Conservation (phyloP, 805 yeast genomes). For the Candida sphagnicola region DNA sequence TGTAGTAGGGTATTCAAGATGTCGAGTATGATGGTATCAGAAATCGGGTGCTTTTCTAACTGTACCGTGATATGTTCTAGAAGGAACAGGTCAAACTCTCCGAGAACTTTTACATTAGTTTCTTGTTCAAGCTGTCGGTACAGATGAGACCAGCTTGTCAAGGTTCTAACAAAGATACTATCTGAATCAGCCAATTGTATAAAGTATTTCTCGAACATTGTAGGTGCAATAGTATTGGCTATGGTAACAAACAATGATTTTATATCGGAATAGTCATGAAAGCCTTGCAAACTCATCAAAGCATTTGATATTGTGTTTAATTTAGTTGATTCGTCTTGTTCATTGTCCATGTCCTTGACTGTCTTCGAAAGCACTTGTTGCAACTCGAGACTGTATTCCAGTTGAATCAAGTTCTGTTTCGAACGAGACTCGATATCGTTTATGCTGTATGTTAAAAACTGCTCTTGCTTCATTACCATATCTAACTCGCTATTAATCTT, state of each 20-base stretch:
- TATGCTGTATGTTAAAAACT: constrained; percentile 4
- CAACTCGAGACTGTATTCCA: not conserved
- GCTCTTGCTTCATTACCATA: constrained; percentile 9
- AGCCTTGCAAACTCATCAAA: too few species aligned
- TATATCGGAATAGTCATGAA: constrained; percentile 1
- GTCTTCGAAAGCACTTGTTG: not conserved
- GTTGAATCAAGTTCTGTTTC: not conserved
- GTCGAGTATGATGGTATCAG: constrained; percentile 8
- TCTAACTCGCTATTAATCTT: constrained; percentile 13
- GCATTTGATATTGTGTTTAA: too few species aligned
- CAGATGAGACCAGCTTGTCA: constrained; percentile 13
- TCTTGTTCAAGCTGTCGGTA: constrained; percentile 8
- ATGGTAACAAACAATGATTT: constrained; percentile 10
- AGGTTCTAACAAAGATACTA: constrained; percentile 4
- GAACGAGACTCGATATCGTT: not conserved
- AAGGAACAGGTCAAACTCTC: not conserved
- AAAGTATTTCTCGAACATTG: constrained; percentile 9
- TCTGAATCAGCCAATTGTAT: constrained; percentile 4
- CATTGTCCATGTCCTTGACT: too few species aligned
- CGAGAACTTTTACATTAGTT: not conserved
- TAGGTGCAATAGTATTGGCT: constrained; percentile 2
- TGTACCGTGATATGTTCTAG: not conserved
- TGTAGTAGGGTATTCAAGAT: constrained; percentile 13
- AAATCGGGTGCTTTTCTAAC: not conserved
- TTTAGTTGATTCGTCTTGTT: not conserved